Conservation (phyloP, 768 basidiomycete species). For the Cyclocybe aegerita region DNA sequence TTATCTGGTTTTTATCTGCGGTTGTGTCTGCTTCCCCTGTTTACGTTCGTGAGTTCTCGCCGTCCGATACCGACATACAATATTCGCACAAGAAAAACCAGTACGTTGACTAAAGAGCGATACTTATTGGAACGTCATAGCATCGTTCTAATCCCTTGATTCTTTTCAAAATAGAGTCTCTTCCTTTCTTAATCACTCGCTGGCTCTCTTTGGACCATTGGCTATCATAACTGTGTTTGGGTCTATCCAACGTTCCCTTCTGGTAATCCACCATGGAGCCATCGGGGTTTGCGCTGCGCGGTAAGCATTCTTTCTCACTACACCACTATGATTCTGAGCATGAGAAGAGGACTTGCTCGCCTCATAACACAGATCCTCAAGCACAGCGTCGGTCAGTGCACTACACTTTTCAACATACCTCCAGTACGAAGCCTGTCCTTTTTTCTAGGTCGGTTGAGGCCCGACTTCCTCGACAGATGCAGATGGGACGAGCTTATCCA, state of each 20-base stretch:
- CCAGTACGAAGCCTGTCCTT: not conserved
- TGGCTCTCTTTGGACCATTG: slow-evolving; percentile 49
- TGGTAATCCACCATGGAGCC: slow-evolving; percentile 57
- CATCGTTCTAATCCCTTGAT: not conserved
- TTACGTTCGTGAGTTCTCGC: slow-evolving; percentile 49
- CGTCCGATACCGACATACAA: slow-evolving; percentile 51
- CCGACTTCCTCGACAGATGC: slow-evolving; percentile 68
- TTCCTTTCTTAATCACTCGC: slow-evolving; percentile 41
- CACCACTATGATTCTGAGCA: not conserved
- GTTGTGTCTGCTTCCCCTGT: slow-evolving; percentile 37
- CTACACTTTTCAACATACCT: not conserved
- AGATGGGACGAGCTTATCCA: slow-evolving; percentile 50
- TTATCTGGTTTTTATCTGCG: slow-evolving; percentile 43
- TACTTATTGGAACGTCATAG: not conserved
- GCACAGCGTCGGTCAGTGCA: slow-evolving; percentile 51
- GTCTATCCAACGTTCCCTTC: slow-evolving; percentile 39
- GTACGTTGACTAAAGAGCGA: slow-evolving; percentile 27
- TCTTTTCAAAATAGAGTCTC: slow-evolving; percentile 38
- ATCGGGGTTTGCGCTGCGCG: slow-evolving; percentile 46
- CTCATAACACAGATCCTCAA: slow-evolving; percentile 54
- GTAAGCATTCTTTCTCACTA: slow-evolving; percentile 18
- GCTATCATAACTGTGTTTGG: slow-evolving; percentile 36
- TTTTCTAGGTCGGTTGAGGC: slow-evolving; percentile 49
- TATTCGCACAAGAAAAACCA: slow-evolving; percentile 50
- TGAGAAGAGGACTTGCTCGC: slow-evolving; percentile 40